Base-by-base conservation (phyloP, 1,284 basidiomycete species). In the Hymenochaete sp. region DNA sequence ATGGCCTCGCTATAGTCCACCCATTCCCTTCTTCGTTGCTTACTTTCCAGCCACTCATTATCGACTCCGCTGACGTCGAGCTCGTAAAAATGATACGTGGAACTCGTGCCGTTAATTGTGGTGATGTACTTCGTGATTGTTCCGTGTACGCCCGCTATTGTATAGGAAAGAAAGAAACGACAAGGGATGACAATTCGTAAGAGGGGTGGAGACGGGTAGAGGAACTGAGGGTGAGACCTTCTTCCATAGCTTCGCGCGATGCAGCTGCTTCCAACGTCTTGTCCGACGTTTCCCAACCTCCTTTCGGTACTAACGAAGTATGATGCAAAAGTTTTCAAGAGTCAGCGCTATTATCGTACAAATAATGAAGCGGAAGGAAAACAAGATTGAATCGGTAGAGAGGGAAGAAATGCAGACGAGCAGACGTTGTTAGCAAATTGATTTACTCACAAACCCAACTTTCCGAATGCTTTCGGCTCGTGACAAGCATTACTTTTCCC, bases 51-150 rank as follows among this genome's bases (percentile, higher is more conserved):
- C 85, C 85, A 89, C 49, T 82, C 77, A 52, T 73, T 67, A 53
- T 87, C 85, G 46, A 88, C 72, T 42, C 65, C 67, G 18, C 73
- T 67, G 31, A 88, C 85, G 62, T 89, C 85, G 55, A 89, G 73
- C 63, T 89, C 86, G 67, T 82, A 89, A 54, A 89, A 88, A 65
- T 89, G 85, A 64, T 88, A 89, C 33, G 78, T 88, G 47, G 82
- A 75, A 42, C 82, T 76, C 32, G 79, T 73, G 40, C 80, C 76
- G 50, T 79, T 74, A 62, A 86, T 84, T 38, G 84, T 89, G 45
- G 75, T 82, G 48, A 87, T 79, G 63, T 72, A 84, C 58, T 79
- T 77, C 53, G 79, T 82, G 58, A 87, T 81, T 55, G 67, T 79
- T 63, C 84, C 84, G 58, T 79, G 82, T 56, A 86, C 81, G 63